Evolutionary conservation across 1,284 basidiomycete species (phyloP).

Genomic region (Mycosarcoma maydis): DNA sequence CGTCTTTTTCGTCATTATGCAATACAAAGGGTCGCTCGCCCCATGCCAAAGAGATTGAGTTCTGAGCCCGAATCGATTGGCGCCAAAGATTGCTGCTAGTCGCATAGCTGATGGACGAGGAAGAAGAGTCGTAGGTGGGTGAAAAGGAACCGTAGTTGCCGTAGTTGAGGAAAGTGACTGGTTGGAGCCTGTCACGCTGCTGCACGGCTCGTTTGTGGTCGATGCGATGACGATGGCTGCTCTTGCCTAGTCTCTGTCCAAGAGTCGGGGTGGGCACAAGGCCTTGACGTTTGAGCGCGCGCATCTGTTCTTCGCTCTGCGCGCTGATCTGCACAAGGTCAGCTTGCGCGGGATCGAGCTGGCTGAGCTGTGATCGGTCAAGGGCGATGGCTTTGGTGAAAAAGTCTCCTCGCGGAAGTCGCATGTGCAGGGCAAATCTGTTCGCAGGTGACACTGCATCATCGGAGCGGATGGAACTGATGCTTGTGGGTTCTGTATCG

Average conservation of each 20-base stretch:
- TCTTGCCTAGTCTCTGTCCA: slow-evolving; percentile 37
- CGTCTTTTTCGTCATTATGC: slow-evolving; percentile 4
- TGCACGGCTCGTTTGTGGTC: slow-evolving; percentile 17
- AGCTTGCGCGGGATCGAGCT: slow-evolving; percentile 53
- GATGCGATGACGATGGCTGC: slow-evolving; percentile 15
- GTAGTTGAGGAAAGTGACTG: slow-evolving; percentile 54
- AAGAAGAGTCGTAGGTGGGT: slow-evolving; percentile 56
- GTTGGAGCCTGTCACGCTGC: slow-evolving; percentile 21
- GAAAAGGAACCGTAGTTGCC: slow-evolving; percentile 57
- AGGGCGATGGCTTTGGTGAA: slow-evolving; percentile 60
- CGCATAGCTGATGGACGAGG: slow-evolving; percentile 33
- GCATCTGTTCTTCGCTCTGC: slow-evolving; percentile 29
- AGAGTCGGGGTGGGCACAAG: slow-evolving; percentile 38
- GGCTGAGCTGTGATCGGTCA: slow-evolving; percentile 9
- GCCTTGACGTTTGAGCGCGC: slow-evolving; percentile 20
- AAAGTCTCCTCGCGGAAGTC: slow-evolving; percentile 60
- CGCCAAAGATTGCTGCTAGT: slow-evolving; percentile 35
- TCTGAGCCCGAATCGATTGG: slow-evolving; percentile 12
- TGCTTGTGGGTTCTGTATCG: not conserved
- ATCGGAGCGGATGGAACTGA: not conserved
- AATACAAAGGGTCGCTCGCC: slow-evolving; percentile 19
- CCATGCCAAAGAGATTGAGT: slow-evolving; percentile 22
- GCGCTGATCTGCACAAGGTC: slow-evolving; percentile 56
- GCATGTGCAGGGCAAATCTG: slow-evolving; percentile 63
- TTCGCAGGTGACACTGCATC: slow-evolving; percentile 11